Evolutionary conservation across 2,329 filamentous ascomycete species (phyloP).

Genomic region (Chaetomium olivaceum): DNA sequence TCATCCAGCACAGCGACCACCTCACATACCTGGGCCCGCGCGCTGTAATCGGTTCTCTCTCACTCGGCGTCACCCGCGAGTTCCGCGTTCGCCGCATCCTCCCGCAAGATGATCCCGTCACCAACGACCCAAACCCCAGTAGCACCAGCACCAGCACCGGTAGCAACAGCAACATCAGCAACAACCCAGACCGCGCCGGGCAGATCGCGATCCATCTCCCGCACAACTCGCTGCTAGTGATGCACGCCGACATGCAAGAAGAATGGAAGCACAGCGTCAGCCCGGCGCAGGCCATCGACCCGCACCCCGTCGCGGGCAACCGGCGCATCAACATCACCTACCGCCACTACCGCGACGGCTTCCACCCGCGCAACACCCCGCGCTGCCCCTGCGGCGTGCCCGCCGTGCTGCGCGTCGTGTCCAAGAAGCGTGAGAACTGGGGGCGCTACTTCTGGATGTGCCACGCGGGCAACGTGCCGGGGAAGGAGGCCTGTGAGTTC

Average conservation of each 20-base stretch:
- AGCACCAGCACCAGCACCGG: slow-evolving; percentile 64
- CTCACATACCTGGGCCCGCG: slow-evolving; percentile 89
- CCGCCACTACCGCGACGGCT: slow-evolving; percentile 73
- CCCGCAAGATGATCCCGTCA: slow-evolving; percentile 51
- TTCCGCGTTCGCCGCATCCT: slow-evolving; percentile 82
- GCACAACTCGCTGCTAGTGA: slow-evolving; percentile 89
- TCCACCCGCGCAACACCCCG: slow-evolving; percentile 78
- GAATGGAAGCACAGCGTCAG: slow-evolving; percentile 90
- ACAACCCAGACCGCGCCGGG: slow-evolving; percentile 65
- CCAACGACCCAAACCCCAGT: slow-evolving; percentile 51
- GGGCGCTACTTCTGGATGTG: slow-evolving; percentile 93
- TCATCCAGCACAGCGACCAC: slow-evolving; percentile 71
- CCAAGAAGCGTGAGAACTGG: slow-evolving; percentile 71
- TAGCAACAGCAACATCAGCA: slow-evolving; percentile 59
- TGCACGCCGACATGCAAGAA: slow-evolving; percentile 98
- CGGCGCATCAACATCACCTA: slow-evolving; percentile 93
- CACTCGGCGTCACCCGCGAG: slow-evolving; percentile 87
- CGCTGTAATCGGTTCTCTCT: slow-evolving; percentile 85
- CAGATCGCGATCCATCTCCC: slow-evolving; percentile 92
- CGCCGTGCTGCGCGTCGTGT: slow-evolving; percentile 71
- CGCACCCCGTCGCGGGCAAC: slow-evolving; percentile 78
- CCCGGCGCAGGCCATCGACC: slow-evolving; percentile 73
- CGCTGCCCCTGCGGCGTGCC: slow-evolving; percentile 74
- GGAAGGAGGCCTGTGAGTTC: slow-evolving; percentile 68
- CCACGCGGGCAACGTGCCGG: slow-evolving; percentile 70